A percentile compares a stretch with the other conserved stretches of the same genome.
These are phyloP conservation scores for Collybia mongolica DNA, from an alignment of 768 basidiomycete species.

Conservation along the genomic window DNA sequence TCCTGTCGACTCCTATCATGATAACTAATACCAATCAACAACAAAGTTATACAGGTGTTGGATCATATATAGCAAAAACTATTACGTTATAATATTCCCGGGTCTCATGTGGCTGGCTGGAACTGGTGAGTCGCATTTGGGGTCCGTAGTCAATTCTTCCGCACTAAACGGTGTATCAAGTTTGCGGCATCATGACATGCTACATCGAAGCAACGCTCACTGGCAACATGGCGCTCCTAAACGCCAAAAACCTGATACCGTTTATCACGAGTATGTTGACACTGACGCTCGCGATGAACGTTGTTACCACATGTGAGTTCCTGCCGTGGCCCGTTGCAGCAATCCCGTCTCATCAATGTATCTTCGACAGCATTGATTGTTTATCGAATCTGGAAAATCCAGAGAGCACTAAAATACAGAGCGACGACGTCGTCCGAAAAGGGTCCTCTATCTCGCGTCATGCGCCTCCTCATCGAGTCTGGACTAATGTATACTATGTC, in stretches of 20 bases:
- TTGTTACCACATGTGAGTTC: conserved; percentile 34
- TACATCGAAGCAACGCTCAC: conserved; percentile 30
- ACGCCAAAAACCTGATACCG: conserved; percentile 26
- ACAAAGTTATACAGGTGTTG: conserved; percentile 37
- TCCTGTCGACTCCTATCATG: background rate
- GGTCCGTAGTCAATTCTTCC: background rate
- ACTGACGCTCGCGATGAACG: conserved; percentile 33
- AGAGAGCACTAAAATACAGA: conserved; percentile 22
- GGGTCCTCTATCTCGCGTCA: conserved; percentile 24
- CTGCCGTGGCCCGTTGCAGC: background rate
- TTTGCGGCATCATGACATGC: conserved; percentile 30
- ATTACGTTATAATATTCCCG: conserved; percentile 27
- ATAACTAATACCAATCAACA: background rate
- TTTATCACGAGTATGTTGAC: conserved; percentile 36
- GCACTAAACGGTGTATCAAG: conserved; percentile 14
- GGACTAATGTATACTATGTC: conserved; percentile 37
- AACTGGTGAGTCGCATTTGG: conserved; percentile 21
- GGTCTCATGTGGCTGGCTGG: conserved; percentile 34
- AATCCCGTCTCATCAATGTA: background rate
- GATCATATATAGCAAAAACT: conserved; percentile 31
- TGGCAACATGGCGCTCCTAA: conserved; percentile 21
- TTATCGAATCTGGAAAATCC: conserved; percentile 32
- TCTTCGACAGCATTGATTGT: conserved; percentile 32
- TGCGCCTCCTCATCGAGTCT: conserved; percentile 36
- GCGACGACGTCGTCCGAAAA: conserved; percentile 10